phyloP scores from a whole-genome alignment of 2,329 filamentous ascomycete genomes.

The Trichoderma breve region DNA sequence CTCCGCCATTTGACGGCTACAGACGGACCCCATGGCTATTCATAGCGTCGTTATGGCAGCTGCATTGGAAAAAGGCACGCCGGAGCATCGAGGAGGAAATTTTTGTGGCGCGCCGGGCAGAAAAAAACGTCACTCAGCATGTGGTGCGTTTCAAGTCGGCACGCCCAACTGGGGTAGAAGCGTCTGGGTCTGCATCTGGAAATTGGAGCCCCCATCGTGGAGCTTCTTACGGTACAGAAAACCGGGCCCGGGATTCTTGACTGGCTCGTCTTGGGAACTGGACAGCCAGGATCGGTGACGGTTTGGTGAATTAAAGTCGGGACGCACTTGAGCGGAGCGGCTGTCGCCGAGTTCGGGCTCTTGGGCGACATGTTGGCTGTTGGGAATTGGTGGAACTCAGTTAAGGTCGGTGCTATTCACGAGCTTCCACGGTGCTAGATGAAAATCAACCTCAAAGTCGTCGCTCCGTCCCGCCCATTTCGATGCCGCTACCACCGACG shows the following conservation, averaged over 20 bases:
- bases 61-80: not conserved
- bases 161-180: constrained; percentile 16
- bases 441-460: not conserved
- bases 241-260: constrained; percentile 3
- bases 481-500: not conserved
- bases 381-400: not conserved
- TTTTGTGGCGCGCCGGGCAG: constrained; percentile 14
- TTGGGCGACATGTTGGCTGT: not conserved
- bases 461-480: not conserved
- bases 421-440: not conserved
- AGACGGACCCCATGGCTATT: not conserved
- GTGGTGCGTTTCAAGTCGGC: constrained; percentile 13
- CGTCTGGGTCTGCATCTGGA: constrained; percentile 16
- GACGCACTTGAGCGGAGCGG: constrained; percentile 13
- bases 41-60: constrained; percentile 5
- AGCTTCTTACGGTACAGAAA: constrained; percentile 7
- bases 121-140: constrained; percentile 16
- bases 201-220: constrained; percentile 10
- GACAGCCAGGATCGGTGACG: constrained; percentile 11
- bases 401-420: not conserved
- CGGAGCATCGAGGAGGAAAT: not conserved
- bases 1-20: not conserved
- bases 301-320: constrained; percentile 4
- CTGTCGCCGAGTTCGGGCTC: constrained; percentile 14
- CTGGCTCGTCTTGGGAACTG: constrained; percentile 1